phyloP scores from a whole-genome alignment of 2,329 filamentous ascomycete species.

The Dactylonectria macrodidyma region DNA sequence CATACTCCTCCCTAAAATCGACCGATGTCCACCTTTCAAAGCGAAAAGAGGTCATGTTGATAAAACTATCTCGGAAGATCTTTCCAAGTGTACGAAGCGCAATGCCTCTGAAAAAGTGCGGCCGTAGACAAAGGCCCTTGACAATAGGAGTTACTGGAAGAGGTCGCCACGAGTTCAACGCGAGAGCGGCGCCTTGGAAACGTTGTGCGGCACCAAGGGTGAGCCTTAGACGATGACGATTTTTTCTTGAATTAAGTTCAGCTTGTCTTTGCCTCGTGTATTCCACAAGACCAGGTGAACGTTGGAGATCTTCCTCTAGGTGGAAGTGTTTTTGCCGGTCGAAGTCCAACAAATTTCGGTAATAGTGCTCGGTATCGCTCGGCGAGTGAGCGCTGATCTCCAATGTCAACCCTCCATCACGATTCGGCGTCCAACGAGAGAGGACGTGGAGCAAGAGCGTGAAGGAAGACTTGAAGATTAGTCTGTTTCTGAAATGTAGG shows the following conservation, averaged over 20 bases:
- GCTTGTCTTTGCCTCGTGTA: neutral
- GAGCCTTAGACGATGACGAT: too few relatives aligned
- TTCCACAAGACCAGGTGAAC: neutral
- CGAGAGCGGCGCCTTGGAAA: constrained; percentile 14
- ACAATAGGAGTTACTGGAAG: constrained; percentile 21
- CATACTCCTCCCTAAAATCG: neutral
- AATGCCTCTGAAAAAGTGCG: constrained; percentile 11
- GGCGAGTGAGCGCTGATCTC: constrained; percentile 25
- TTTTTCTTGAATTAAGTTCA: too few relatives aligned
- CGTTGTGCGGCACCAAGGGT: neutral
- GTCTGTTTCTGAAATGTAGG: constrained; percentile 16
- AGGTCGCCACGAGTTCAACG: neutral
- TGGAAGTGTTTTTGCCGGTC: constrained; percentile 5
- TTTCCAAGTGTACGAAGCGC: constrained; percentile 10
- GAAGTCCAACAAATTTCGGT: neutral
- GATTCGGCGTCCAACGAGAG: constrained; percentile 7
- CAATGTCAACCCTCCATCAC: constrained; percentile 4
- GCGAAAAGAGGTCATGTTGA: constrained; percentile 19
- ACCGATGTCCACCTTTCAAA: constrained; percentile 10
- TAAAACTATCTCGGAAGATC: constrained; percentile 20
- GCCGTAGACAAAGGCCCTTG: constrained; percentile 15
- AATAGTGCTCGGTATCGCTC: constrained; percentile 19
- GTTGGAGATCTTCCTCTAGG: constrained; percentile 2
- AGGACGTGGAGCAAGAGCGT: constrained; percentile 6
- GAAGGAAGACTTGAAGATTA: constrained; percentile 2